phyloP scores from a whole-genome alignment of 108 stramenopile species.

The Craspedostauros australis region DNA sequence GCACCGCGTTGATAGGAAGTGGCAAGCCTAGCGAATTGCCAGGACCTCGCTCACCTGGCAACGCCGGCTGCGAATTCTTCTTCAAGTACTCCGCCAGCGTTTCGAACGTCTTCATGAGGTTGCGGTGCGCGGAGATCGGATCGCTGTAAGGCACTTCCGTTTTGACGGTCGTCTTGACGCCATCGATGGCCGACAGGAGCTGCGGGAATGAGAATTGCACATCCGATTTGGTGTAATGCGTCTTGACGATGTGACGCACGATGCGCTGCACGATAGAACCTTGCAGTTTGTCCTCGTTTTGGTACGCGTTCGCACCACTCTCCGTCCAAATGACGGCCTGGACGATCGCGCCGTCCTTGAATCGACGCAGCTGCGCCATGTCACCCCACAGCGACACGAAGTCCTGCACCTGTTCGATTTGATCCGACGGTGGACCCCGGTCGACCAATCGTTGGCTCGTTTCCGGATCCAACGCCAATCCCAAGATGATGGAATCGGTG shows the following conservation, averaged over 20 bases:
- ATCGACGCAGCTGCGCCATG: conserved; percentile 68
- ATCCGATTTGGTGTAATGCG: conserved; percentile 36
- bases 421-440: conserved; percentile 76
- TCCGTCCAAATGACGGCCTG: conserved; percentile 82
- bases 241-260: conserved; percentile 49
- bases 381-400: conserved; percentile 78
- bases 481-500: conserved; percentile 32
- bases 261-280: conserved; percentile 77
- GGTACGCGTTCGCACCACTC: conserved; percentile 19
- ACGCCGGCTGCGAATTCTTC: conserved; percentile 27
- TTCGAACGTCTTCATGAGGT: conserved; percentile 63
- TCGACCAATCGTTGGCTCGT: conserved; percentile 67
- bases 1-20: conserved; percentile 72
- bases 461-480: conserved; percentile 58
- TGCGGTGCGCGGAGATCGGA: conserved; percentile 48
- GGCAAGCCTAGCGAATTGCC: conserved; percentile 56
- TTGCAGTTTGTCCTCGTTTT: conserved; percentile 48
- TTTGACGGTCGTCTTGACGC: conserved; percentile 6
- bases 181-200: conserved; percentile 62
- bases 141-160: not conserved
- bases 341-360: conserved; percentile 90
- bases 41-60: conserved; percentile 9
- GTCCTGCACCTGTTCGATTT: conserved; percentile 32
- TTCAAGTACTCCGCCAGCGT: conserved; percentile 60
- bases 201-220: conserved; percentile 46